Percentiles rank a stretch among this genome's conserved stretches.
phyloP scores from a whole-genome alignment of 805 yeast species.

The Lachancea waltii region DNA sequence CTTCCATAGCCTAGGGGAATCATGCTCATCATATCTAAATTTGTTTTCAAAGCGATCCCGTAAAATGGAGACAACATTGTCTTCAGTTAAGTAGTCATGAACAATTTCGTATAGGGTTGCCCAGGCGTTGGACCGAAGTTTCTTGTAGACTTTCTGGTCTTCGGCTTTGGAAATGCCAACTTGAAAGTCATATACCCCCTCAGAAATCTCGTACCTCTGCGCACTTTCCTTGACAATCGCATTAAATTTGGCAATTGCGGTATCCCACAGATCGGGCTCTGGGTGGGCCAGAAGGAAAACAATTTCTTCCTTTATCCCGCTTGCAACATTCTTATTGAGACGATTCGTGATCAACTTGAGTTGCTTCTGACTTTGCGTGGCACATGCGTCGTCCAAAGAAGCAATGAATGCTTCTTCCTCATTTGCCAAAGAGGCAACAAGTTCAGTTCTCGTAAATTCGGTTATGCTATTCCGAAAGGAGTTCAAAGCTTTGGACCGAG shows the following conservation, averaged over 20 bases:
- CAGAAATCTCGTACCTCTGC: conserved; percentile 23
- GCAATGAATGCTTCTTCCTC: conserved; percentile 13
- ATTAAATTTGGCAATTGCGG: conserved; percentile 41
- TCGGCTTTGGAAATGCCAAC: conserved; percentile 48
- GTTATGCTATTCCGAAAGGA: conserved; percentile 13
- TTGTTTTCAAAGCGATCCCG: conserved; percentile 76
- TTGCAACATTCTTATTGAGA: conserved; percentile 41
- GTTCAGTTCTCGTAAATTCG: conserved; percentile 16
- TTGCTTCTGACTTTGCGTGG: conserved; percentile 36
- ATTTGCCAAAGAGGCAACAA: conserved; percentile 25
- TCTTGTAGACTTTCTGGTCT: conserved; percentile 37
- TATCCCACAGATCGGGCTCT: conserved; percentile 53
- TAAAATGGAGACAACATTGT: conserved; percentile 55
- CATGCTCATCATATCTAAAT: conserved; percentile 78
- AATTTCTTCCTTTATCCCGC: conserved; percentile 45
- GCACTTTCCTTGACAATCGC: conserved; percentile 29
- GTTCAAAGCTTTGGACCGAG: conserved; percentile 23
- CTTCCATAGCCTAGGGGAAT: conserved; percentile 77
- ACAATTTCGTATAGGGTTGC: conserved; percentile 47
- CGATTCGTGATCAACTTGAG: conserved; percentile 38
- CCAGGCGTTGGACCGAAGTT: conserved; percentile 60
- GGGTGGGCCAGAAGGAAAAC: conserved; percentile 46
- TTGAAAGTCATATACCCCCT: conserved; percentile 47
- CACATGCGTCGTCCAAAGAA: conserved; percentile 27
- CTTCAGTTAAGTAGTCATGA: conserved; percentile 59